phyloP scores from a whole-genome alignment of 768 basidiomycete species.

The Leucosporidium creatinivorum region DNA sequence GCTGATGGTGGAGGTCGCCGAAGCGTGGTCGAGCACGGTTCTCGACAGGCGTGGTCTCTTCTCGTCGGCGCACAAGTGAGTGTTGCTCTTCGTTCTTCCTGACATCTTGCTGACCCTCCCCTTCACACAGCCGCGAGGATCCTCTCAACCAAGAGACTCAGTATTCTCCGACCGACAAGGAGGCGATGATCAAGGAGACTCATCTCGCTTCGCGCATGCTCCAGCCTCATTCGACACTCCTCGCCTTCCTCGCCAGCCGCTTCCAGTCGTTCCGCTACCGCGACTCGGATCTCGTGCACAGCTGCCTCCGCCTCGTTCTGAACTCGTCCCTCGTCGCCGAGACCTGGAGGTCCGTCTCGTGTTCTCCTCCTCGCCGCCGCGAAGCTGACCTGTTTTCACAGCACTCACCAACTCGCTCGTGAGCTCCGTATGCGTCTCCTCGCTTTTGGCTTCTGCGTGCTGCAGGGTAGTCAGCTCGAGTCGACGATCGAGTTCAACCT shows the following conservation, averaged over 20 bases:
- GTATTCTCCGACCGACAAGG: constrained; percentile 85
- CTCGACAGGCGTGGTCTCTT: constrained; percentile 73
- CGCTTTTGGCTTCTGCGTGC: constrained; percentile 82
- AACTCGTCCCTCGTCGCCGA: constrained; percentile 66
- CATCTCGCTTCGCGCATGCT: constrained; percentile 66
- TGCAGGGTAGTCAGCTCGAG: constrained; percentile 82
- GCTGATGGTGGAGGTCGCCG: constrained; percentile 73
- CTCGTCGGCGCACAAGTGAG: constrained; percentile 70
- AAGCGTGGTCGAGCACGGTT: constrained; percentile 81
- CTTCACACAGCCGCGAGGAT: constrained; percentile 60
- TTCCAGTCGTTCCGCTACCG: constrained; percentile 89
- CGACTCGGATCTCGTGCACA: constrained; percentile 70
- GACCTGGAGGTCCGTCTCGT: constrained; percentile 59
- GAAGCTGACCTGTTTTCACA: constrained; percentile 40
- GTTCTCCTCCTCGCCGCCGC: background rate
- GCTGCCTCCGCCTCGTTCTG: constrained; percentile 75
- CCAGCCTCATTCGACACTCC: constrained; percentile 69
- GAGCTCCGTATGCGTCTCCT: constrained; percentile 85
- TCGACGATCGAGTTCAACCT: constrained; percentile 66
- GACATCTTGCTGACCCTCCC: background rate
- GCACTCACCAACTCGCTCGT: constrained; percentile 83
- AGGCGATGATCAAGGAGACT: constrained; percentile 64
- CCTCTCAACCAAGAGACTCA: constrained; percentile 79
- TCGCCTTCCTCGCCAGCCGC: constrained; percentile 83
- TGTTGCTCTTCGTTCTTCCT: constrained; percentile 18